Percentiles rank a stretch among this genome's conserved stretches.
phyloP scores from a whole-genome alignment of 495 filamentous ascomycete species.

The Choiromyces venosus region DNA sequence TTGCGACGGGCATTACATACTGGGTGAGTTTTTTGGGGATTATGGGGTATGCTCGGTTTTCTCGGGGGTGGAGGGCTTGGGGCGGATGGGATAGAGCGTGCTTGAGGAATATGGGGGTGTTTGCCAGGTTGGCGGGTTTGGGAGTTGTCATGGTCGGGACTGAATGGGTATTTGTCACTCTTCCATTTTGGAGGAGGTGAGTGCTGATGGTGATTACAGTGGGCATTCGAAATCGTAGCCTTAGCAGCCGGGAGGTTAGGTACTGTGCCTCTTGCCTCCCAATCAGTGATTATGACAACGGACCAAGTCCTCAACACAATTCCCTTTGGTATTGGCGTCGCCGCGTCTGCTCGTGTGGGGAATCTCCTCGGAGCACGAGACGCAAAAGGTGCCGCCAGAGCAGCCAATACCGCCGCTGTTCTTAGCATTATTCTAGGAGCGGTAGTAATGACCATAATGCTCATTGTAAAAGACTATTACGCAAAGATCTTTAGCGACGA shows the following conservation, averaged over 20 bases:
- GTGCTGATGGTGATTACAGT: constrained; percentile 41
- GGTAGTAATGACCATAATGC: constrained; percentile 64
- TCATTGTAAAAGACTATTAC: constrained; percentile 69
- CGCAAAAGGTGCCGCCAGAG: constrained; percentile 61
- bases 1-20: constrained; percentile 80
- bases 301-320: constrained; percentile 92
- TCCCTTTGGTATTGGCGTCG: constrained; percentile 84
- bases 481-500: constrained; percentile 83
- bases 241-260: constrained; percentile 78
- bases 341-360: constrained; percentile 71
- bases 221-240: constrained; percentile 95
- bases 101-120: constrained; percentile 61
- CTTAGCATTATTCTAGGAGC: constrained; percentile 65
- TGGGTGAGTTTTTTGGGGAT: constrained; percentile 79
- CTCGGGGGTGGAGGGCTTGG: constrained; percentile 73
- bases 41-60: constrained; percentile 66
- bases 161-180: constrained; percentile 56
- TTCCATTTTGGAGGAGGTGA: background rate
- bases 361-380: constrained; percentile 72
- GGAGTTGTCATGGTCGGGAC: constrained; percentile 87
- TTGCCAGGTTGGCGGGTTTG: constrained; percentile 68
- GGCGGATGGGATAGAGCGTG: constrained; percentile 68
- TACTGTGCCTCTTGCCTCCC: constrained; percentile 75
- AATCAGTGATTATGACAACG: constrained; percentile 90
- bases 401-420: constrained; percentile 72